phyloP scores from a whole-genome alignment of 257 asterid genomes.

The Ehretia macrophylla region DNA sequence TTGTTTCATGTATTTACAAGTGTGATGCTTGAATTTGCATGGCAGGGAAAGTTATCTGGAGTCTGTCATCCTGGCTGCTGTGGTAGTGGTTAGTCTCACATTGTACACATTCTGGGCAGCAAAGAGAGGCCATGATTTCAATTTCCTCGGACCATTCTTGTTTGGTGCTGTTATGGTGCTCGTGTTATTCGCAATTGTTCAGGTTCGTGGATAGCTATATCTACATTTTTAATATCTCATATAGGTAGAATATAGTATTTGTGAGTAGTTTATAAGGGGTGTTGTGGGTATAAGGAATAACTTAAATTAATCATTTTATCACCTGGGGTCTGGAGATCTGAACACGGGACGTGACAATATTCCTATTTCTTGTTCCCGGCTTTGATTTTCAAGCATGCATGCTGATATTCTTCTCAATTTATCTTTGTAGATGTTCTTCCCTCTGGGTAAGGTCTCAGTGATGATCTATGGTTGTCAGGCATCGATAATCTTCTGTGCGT shows the following conservation, averaged over 20 bases:
- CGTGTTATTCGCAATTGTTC: constrained; percentile 26
- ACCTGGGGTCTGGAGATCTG: too few relatives aligned
- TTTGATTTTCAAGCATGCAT: neutral
- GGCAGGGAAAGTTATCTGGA: constrained; percentile 45
- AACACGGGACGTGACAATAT: too few relatives aligned
- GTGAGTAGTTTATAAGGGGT: too few relatives aligned
- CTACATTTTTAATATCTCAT: too few relatives aligned
- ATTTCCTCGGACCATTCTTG: constrained; percentile 40
- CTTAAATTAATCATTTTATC: too few relatives aligned
- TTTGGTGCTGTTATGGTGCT: constrained; percentile 29
- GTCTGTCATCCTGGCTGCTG: constrained; percentile 33
- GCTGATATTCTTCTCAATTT: neutral
- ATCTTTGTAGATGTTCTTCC: constrained; percentile 32
- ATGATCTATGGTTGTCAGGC: constrained; percentile 28
- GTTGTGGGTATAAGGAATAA: too few relatives aligned
- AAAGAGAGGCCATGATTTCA: constrained; percentile 46
- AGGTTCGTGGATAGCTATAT: constrained; percentile 22
- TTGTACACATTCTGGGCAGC: constrained; percentile 70
- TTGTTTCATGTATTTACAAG: too few relatives aligned
- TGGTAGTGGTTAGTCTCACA: constrained; percentile 41
- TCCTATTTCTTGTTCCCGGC: neutral
- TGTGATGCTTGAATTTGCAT: neutral
- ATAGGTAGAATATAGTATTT: too few relatives aligned
- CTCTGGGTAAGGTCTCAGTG: constrained; percentile 29
- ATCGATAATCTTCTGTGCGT: constrained; percentile 28